Percentiles rank a stretch among this genome's conserved stretches.
Evolutionary conservation across 306 rosid species (phyloP).

Genomic region (Trifolium subterraneum): DNA sequence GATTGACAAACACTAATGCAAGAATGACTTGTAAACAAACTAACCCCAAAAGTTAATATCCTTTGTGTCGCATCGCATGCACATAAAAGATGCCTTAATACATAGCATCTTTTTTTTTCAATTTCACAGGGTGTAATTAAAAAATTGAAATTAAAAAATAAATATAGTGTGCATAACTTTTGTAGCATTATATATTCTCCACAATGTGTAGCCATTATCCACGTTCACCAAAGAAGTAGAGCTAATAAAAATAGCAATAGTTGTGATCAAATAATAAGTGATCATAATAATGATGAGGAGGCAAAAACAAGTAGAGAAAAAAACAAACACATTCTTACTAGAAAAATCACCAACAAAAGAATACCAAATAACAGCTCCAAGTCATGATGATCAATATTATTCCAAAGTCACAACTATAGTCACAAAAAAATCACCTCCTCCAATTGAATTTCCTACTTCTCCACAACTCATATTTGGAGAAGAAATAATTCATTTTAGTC

Average conservation of each 20-base stretch:
- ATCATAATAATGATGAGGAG: slow-evolving; percentile 24
- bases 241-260: neutral
- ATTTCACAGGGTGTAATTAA: slow-evolving; percentile 24
- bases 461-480: slow-evolving; percentile 67
- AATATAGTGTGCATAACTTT: slow-evolving; percentile 40
- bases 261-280: neutral
- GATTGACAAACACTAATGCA: neutral
- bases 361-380: slow-evolving; percentile 11
- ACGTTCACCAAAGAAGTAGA: slow-evolving; percentile 29
- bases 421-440: slow-evolving; percentile 40
- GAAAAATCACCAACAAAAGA: slow-evolving; percentile 48
- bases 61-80: slow-evolving; percentile 30
- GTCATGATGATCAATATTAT: slow-evolving; percentile 19
- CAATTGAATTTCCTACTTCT: slow-evolving; percentile 61
- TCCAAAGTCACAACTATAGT: slow-evolving; percentile 14
- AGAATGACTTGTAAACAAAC: neutral
- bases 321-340: slow-evolving; percentile 46
- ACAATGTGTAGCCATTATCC: slow-evolving; percentile 34
- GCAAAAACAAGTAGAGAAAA: slow-evolving; percentile 37
- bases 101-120: slow-evolving; percentile 33
- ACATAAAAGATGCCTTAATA: slow-evolving; percentile 41
- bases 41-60: slow-evolving; percentile 26
- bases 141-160: slow-evolving; percentile 32
- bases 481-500: slow-evolving; percentile 69
- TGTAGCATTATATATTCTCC: slow-evolving; percentile 48